These are phyloP conservation scores for Pythium brassicae DNA, from an alignment of 352 stramenopile species.

Conservation along the genomic window DNA sequence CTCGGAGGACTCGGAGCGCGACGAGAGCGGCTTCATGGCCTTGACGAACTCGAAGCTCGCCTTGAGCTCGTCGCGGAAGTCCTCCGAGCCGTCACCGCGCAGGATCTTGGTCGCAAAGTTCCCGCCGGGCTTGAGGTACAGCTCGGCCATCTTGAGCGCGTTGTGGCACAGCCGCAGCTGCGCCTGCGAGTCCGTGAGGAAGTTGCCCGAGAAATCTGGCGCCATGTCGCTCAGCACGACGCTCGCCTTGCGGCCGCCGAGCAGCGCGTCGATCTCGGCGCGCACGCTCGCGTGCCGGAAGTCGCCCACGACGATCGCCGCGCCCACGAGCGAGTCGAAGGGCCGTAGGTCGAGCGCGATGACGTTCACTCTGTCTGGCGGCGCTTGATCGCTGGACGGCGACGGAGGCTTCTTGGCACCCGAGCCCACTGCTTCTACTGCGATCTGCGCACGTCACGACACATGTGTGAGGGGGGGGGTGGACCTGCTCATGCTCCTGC, in stretches of 20 bases:
- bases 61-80: constrained; percentile 77
- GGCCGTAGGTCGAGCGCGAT: constrained; percentile 72
- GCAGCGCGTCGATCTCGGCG: constrained; percentile 42
- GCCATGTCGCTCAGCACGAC: constrained; percentile 89
- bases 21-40: constrained; percentile 77
- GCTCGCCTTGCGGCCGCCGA: constrained; percentile 47
- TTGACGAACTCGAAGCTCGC: constrained; percentile 62
- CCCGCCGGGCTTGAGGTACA: constrained; percentile 72
- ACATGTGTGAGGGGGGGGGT: background rate
- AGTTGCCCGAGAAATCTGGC: constrained; percentile 75
- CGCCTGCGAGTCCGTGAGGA: constrained; percentile 68
- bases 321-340: constrained; percentile 71
- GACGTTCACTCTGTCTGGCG: constrained; percentile 28
- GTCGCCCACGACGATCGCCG: constrained; percentile 71
- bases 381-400: too few species aligned
- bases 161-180: constrained; percentile 85
- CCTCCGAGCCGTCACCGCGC: constrained; percentile 65
- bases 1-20: constrained; percentile 76
- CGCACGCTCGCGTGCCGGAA: constrained; percentile 63
- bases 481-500: too few species aligned
- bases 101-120: constrained; percentile 84
- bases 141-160: constrained; percentile 78
- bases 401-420: constrained; percentile 4
- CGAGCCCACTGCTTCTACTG: constrained; percentile 46
- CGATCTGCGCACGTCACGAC: constrained; percentile 21